Evolutionary conservation across 371 early-diverging fungal genomes (phyloP), one percentile per base, ranked within the genome.

Genomic region (Batkoa obscura): DNA sequence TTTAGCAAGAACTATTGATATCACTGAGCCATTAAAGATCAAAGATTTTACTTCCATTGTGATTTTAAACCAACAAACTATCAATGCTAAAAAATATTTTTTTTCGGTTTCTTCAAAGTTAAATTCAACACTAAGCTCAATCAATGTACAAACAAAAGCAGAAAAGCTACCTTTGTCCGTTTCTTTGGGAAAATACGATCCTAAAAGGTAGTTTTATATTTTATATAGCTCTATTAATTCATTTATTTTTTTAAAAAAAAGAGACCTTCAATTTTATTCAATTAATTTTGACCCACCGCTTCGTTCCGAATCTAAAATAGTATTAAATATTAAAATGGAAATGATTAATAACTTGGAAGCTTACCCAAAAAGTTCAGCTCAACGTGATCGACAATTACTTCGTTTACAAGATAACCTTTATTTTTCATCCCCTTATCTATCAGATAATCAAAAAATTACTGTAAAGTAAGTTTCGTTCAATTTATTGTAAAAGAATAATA

Each of bases 361-460:
- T 23, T 34, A 32, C n/a, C 53, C 53, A n/a, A 39, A 35, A 13
- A 8, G 8, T 13, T 15, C 39, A 30, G 15, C 35, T 15, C 17
- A 5, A 13, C 53, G 39, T 3, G 17, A 17, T 3, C 39, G 15
- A 6, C 30, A n/a, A 10, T 43, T 51, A 8, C 43, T 50, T 32
- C 23, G 23, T 23, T 58, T 34, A 12, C n/a, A n/a, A 15, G 50
- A 41, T 12, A 58, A 51, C 36, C 35, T 51, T 8, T 51, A 39
- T 13, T 49, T 51, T 32, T 32, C 8, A 17, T 50, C 52, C 5
- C 58, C 79, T 17, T 92, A 95, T 66, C 58, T 61, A 17, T 72
- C 81, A 3, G 62, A 73, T 42, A 83, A 85, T 66, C 77, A 81
- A 58, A 90, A 89, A 68, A 86, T 88, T 2, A 77, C 77, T 13